phyloP scores from a whole-genome alignment of 768 basidiomycete species.

The Phanerochaete sordida region DNA sequence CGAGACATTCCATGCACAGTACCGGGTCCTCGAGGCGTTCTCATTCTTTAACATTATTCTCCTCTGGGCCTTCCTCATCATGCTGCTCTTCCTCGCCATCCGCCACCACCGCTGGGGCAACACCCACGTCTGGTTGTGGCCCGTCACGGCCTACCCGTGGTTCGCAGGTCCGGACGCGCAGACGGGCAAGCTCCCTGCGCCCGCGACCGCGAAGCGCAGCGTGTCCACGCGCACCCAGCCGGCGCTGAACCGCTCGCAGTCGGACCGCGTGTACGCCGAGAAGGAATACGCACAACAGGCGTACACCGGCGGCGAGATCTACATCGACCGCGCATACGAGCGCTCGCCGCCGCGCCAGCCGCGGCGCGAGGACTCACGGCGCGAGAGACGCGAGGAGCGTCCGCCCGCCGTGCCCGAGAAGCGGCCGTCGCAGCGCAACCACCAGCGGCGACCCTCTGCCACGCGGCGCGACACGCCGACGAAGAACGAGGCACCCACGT shows the following conservation, averaged over 20 bases:
- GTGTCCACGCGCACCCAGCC: neutral
- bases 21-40: constrained; percentile 77
- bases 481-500: constrained; percentile 24
- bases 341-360: neutral
- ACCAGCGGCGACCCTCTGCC: neutral
- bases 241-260: neutral
- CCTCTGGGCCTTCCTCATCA: constrained; percentile 43
- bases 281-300: neutral
- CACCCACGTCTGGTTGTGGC: constrained; percentile 60
- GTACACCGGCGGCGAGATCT: neutral
- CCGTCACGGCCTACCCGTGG: constrained; percentile 73
- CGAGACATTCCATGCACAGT: constrained; percentile 87
- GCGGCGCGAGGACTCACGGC: no score
- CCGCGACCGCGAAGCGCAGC: constrained; percentile 30
- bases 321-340: neutral
- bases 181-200: constrained; percentile 38
- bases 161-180: constrained; percentile 38
- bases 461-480: constrained; percentile 18
- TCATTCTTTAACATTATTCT: constrained; percentile 74
- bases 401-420: constrained; percentile 3
- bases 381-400: neutral
- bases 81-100: constrained; percentile 42
- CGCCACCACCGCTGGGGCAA: constrained; percentile 40
- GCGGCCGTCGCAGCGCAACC: constrained; percentile 6
- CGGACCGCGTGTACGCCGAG: neutral